Evolutionary conservation across 805 yeast genomes (phyloP).

Genomic region (Spathaspora arborariae): DNA sequence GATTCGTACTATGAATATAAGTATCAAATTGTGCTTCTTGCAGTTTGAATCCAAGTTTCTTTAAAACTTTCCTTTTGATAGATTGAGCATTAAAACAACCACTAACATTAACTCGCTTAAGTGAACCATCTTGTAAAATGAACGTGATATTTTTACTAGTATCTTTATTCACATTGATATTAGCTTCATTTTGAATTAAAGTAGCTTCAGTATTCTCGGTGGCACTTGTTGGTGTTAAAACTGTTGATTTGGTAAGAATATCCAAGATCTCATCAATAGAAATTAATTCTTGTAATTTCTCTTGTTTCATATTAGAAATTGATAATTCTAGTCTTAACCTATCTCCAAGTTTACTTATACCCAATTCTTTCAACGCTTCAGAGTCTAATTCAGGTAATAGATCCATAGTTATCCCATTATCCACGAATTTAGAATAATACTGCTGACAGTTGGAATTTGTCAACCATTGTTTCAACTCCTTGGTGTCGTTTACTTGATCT

Average conservation of each 20-base stretch:
- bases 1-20: slow-evolving; percentile 38
- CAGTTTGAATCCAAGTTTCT: slow-evolving; percentile 47
- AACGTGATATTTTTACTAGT: slow-evolving; percentile 50
- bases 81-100: slow-evolving; percentile 81
- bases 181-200: background rate
- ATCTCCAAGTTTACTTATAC: slow-evolving; percentile 79
- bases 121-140: slow-evolving; percentile 70
- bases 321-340: slow-evolving; percentile 65
- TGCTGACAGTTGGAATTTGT: slow-evolving; percentile 32
- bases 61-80: slow-evolving; percentile 66
- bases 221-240: background rate
- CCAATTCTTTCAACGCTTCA: slow-evolving; percentile 64
- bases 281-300: slow-evolving; percentile 18
- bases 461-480: slow-evolving; percentile 35
- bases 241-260: background rate
- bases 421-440: slow-evolving; percentile 30
- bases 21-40: slow-evolving; percentile 54
- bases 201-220: background rate
- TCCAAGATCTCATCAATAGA: slow-evolving; percentile 22
- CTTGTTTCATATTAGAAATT: slow-evolving; percentile 43
- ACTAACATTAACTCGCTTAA: slow-evolving; percentile 62
- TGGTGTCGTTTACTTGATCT: slow-evolving; percentile 7
- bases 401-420: slow-evolving; percentile 55
- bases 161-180: slow-evolving; percentile 12
- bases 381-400: slow-evolving; percentile 59